Conservation (phyloP, 2,329 filamentous ascomycete genomes). For the Didymella keratinophila region DNA sequence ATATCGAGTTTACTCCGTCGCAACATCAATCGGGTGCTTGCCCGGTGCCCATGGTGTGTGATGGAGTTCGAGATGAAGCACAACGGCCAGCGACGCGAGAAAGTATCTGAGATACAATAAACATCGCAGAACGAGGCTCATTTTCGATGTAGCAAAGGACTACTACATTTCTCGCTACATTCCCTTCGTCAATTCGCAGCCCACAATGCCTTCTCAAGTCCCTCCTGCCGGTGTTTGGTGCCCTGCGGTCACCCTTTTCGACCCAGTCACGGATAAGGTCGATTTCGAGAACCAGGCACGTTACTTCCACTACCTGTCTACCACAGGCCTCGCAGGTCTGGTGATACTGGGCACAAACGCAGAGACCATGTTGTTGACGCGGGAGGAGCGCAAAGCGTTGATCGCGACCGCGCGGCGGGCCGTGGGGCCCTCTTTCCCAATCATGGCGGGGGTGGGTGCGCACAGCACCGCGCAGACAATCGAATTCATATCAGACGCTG, state of each 20-base stretch:
- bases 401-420: constrained; percentile 49
- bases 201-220: constrained; percentile 22
- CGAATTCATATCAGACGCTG: constrained; percentile 51
- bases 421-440: constrained; percentile 49
- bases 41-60: constrained; percentile 5
- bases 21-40: constrained; percentile 9
- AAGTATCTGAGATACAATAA: constrained; percentile 7
- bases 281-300: constrained; percentile 50
- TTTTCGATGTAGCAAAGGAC: neutral
- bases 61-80: constrained; percentile 5
- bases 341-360: constrained; percentile 54
- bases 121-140: constrained; percentile 7
- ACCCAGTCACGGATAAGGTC: constrained; percentile 47
- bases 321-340: constrained; percentile 52
- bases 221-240: constrained; percentile 33
- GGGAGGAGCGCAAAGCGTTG: constrained; percentile 50
- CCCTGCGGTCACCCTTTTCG: constrained; percentile 55
- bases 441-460: constrained; percentile 53
- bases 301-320: constrained; percentile 54
- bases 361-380: constrained; percentile 54
- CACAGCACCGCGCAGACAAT: constrained; percentile 53
- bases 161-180: neutral
- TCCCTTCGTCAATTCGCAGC: neutral
- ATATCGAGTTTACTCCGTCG: constrained; percentile 5
- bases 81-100: constrained; percentile 14